Evolutionary conservation across 164 flowering plant species (phyloP).

Genomic region (Cinnamomum chago): DNA sequence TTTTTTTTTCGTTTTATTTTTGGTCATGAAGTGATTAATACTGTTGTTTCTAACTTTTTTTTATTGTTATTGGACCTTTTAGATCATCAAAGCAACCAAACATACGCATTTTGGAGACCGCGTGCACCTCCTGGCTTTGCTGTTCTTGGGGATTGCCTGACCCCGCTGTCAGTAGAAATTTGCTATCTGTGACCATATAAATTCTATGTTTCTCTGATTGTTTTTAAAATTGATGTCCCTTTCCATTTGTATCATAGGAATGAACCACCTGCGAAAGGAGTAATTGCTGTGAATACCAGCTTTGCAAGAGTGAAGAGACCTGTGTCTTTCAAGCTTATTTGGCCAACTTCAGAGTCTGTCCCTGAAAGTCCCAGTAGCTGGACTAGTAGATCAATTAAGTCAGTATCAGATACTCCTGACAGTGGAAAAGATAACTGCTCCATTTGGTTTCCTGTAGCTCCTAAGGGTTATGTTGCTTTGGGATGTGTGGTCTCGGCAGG

Average conservation of each 20-base stretch:
- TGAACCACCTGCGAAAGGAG: conserved; percentile 94
- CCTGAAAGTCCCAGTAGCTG: conserved; percentile 11
- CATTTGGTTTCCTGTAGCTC: conserved; percentile 94
- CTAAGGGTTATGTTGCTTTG: conserved; percentile 84
- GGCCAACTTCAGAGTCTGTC: conserved; percentile 42
- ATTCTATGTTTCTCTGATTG: not conserved
- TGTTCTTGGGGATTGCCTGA: conserved; percentile 88
- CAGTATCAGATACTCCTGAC: conserved; percentile 1
- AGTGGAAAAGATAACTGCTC: conserved; percentile 44
- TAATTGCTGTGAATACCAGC: conserved; percentile 75
- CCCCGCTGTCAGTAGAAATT: conserved; percentile 70
- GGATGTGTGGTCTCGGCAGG: conserved; percentile 91
- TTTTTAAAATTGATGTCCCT: not conserved
- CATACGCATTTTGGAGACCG: conserved; percentile 88
- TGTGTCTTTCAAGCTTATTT: conserved; percentile 61
- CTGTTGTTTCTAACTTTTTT: not conserved
- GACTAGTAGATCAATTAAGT: conserved; percentile 2
- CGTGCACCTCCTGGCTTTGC: conserved; percentile 95
- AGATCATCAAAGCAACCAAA: conserved; percentile 56
- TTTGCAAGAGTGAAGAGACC: conserved; percentile 78
- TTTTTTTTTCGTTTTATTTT: not conserved
- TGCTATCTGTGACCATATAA: not conserved
- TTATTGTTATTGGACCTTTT: conserved; percentile 15
- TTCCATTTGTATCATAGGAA: conserved; percentile 45
- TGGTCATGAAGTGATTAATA: not conserved